phyloP scores from a whole-genome alignment of 768 basidiomycete genomes.

The Lyophyllum atratum region DNA sequence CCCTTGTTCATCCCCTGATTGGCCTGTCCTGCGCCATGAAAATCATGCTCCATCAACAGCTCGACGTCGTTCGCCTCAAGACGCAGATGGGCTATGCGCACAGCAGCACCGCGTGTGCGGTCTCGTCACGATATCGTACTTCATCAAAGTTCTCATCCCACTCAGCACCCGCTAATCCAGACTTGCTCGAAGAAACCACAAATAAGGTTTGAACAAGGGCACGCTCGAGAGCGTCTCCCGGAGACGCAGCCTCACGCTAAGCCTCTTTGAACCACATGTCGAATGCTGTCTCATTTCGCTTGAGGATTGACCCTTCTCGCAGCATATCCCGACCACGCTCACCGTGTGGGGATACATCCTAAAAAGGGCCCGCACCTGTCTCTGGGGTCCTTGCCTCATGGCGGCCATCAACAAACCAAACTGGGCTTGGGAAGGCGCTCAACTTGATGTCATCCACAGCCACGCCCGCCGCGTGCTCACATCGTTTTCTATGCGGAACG shows the following conservation, averaged over 20 bases:
- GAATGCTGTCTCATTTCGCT: not conserved
- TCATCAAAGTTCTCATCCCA: not conserved
- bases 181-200: not conserved
- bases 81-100: not conserved
- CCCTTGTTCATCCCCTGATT: not conserved
- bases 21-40: not conserved
- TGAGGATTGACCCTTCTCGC: not conserved
- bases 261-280: not conserved
- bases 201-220: not conserved
- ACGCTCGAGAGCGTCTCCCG: not conserved
- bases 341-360: not conserved
- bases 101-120: not conserved
- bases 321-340: not conserved
- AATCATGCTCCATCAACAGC: no score
- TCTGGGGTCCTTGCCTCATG: constrained; percentile 18
- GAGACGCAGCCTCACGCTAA: not conserved
- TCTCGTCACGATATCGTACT: not conserved
- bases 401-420: constrained; percentile 10
- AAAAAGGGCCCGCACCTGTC: constrained; percentile 2
- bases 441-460: not conserved
- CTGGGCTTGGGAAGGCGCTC: constrained; percentile 20
- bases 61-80: no score
- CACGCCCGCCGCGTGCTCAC: constrained; percentile 20
- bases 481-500: constrained; percentile 12
- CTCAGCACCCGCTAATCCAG: not conserved